These are phyloP conservation scores for Lepidium africanum DNA, from an alignment of 345 rosid genomes.

Conservation along the genomic window DNA sequence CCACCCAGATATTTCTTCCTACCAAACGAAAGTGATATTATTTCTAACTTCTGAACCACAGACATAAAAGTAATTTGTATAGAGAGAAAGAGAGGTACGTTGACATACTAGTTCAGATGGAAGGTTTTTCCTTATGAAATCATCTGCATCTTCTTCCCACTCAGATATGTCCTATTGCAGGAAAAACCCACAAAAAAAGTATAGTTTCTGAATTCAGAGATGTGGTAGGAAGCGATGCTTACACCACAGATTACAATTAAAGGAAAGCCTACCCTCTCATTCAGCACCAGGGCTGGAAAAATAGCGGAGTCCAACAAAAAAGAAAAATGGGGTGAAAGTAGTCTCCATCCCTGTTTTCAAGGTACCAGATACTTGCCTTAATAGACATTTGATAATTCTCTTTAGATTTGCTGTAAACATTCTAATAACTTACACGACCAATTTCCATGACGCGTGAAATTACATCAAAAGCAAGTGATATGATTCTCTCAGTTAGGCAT, in stretches of 20 bases:
- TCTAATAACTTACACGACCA: constrained; percentile 60
- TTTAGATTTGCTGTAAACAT: constrained; percentile 1
- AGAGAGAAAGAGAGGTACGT: not conserved
- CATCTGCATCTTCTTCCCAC: constrained; percentile 90
- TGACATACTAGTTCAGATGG: constrained; percentile 73
- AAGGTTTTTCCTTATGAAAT: constrained; percentile 73
- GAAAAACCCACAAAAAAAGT: constrained; percentile 5
- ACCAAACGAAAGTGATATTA: constrained; percentile 7
- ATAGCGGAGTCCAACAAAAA: constrained; percentile 69
- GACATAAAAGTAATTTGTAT: not conserved
- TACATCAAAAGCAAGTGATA: constrained; percentile 74
- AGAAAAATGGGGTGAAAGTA: constrained; percentile 79
- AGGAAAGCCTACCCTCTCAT: constrained; percentile 54
- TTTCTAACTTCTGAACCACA: not conserved
- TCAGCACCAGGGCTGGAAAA: constrained; percentile 62
- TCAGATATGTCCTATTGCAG: constrained; percentile 62
- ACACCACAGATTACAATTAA: constrained; percentile 2
- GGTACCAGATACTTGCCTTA: constrained; percentile 6
- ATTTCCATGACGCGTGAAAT: constrained; percentile 74
- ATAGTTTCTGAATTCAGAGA: constrained; percentile 6
- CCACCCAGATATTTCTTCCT: constrained; percentile 93
- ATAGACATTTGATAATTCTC: constrained; percentile 2
- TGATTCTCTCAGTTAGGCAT: constrained; percentile 54
- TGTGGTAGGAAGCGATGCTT: not conserved
- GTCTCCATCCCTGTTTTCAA: constrained; percentile 74